Evolutionary conservation across 495 filamentous ascomycete genomes (phyloP), one percentile per base, ranked within the genome.

Genomic region (Penicillium salamii): DNA sequence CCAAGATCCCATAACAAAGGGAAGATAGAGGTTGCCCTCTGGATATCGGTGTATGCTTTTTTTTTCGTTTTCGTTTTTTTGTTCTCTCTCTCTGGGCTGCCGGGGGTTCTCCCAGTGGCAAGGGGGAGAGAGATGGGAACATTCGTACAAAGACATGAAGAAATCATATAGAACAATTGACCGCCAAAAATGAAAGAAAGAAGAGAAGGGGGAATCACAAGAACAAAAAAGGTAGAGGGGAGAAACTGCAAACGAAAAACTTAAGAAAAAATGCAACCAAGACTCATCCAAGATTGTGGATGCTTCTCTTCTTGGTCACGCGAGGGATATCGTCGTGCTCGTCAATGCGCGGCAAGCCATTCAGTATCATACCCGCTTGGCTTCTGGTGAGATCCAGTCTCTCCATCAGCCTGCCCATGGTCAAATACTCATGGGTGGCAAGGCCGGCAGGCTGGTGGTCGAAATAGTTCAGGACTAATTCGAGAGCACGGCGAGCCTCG

Each of bases 381-480:
- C 50, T 50, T 38, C 80, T 78, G 15, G 82, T 81, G 19, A 93
- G 66, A 53, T 86, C 84, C n/a, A 97, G 78, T 62, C 91, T 90
- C 66, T 95, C 87, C 65, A 91, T 91, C 55, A 97, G 69, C 55
- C 89, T 91, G 7, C 88, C 80, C 42, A 98, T 86, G 26, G 84
- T 83, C 42, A 90, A 54, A 65, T 87, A 95, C 52, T 97, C 93
- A 62, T 90, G 83, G 24, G 89, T 85, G 17, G 85, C 79, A 0
- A 84, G 80, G 1, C 79, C 82, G 1, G 79, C 63, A 1, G 86
- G 82, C 56, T 90, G 83, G 37, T 85, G 81, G 54, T 88, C 78
- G 67, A 97, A 88, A 65, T 90, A 97, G 44, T 76, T 86, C 69
- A 95, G 81, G 1, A 97, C 78, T 11, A 92, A 79, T 59, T 97